Evolutionary conservation across 2,329 filamentous ascomycete genomes (phyloP), one percentile per base, ranked within the genome.

Genomic region (Phyllosticta citriasiana): DNA sequence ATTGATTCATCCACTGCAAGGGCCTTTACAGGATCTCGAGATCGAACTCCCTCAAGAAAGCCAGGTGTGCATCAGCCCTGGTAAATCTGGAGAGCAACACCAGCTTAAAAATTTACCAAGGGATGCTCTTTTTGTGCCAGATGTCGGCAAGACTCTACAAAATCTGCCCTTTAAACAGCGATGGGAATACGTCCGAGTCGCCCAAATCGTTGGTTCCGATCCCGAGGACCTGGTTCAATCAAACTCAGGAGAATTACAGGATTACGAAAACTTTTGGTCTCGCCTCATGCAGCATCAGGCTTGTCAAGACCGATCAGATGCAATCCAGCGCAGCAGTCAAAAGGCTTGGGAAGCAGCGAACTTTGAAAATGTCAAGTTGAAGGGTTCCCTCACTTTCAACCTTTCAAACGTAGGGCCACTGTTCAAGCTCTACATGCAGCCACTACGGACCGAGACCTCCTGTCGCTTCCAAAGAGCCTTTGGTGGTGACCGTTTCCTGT

Each of bases 401-500:
- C 40, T 12, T 5, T 56, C 14, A 3, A 63, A 60, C 27, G 8
- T 40, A 8, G 65, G 62, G 0, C 64, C 68, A 0, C 56, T 73
- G 1, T 73, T 73, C 58, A 64, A 62, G 2, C 65, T 73, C 4
- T 9, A 65, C 0, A 63, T 73, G 6, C 62, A 67, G 6, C 67
- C 70, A 0, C 61, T 74, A 3, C 61, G 69, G 47, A n/a, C 57
- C 9, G 70, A 74, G 0, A 22, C 35, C 4, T 72, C 73, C 0
- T 75, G 72, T 61, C 69, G 70, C 0, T 68, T 76, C n/a, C 70
- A 76, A 57, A 64, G 73, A 5, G 67, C 66, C 6, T 76, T 72
- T 58, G 73, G 72, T 1, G 67, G 71, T 4, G 71, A 78, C 61
- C 71, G 77, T 0, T 76, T 80, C 22, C 64, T 80, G 1, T 76